A percentile compares a stretch with the other conserved stretches of the same genome.
Conservation (phyloP, 495 filamentous ascomycete species). For the Lasiosphaeria hispida region DNA sequence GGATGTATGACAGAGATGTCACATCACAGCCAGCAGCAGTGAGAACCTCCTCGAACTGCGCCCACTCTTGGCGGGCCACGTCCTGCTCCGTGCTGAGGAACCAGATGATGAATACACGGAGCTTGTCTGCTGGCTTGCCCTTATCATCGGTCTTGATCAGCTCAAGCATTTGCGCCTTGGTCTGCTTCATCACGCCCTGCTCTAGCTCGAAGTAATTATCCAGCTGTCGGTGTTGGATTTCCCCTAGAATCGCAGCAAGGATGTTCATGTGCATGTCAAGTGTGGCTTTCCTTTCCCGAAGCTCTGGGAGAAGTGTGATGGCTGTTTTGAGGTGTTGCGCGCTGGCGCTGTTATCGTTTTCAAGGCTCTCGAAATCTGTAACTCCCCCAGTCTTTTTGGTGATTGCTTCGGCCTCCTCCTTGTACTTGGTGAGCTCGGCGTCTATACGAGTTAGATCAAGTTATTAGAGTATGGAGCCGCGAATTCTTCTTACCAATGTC, state of each 20-base stretch:
- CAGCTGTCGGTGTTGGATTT: constrained; percentile 69
- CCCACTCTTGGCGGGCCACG: constrained; percentile 75
- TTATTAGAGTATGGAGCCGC: not conserved
- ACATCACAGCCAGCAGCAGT: constrained; percentile 69
- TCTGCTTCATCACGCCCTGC: constrained; percentile 89
- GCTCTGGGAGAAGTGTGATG: constrained; percentile 86
- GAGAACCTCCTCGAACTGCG: constrained; percentile 83
- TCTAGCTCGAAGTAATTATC: constrained; percentile 97
- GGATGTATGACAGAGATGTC: constrained; percentile 77
- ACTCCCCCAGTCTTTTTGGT: constrained; percentile 87
- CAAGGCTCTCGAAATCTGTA: constrained; percentile 87
- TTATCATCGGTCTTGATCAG: constrained; percentile 77
- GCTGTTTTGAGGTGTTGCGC: constrained; percentile 95
- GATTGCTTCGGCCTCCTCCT: constrained; percentile 90
- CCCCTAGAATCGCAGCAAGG: constrained; percentile 28
- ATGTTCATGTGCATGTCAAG: constrained; percentile 98
- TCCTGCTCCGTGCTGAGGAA: constrained; percentile 94
- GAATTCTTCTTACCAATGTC: constrained; percentile 56
- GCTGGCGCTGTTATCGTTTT: constrained; percentile 81
- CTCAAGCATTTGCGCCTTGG: constrained; percentile 85
- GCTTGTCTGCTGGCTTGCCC: constrained; percentile 82
- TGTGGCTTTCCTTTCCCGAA: constrained; percentile 84
- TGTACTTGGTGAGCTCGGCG: constrained; percentile 82
- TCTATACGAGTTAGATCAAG: constrained; percentile 9
- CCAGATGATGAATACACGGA: constrained; percentile 95